Base-by-base conservation (phyloP, 768 basidiomycete species). In the Gloeopeniophorella convolvens region DNA sequence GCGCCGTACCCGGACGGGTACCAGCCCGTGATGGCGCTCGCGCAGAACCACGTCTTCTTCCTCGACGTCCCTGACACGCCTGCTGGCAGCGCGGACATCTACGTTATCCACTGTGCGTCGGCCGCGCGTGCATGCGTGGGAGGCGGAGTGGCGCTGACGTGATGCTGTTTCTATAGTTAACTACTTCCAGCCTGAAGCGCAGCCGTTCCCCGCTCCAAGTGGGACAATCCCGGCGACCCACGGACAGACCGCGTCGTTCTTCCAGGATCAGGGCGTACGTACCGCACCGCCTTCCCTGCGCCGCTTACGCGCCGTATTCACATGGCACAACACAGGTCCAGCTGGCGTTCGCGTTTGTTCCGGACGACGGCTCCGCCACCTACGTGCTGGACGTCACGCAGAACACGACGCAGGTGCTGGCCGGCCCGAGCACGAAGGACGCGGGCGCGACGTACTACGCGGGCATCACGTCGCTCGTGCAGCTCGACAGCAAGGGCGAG, bases 41-140 rank as follows among this genome's bases (percentile, higher is more conserved):
- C 89, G 9, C 81, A 89, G 59, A 94, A 94, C 64, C 91, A 94
- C 62, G 72, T 94, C 45, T 80, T 85, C 64, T 92, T 90, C 76
- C 70, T 92, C 20, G 72, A 86, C 52, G 80, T 87, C 2, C 85
- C 88, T 8, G 74, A 71, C 20, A 71, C 76, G 6, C 50, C 77
- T n/a, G 76, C 84, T 16, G 90, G 90, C 10, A 78, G 74, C 33
- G 83, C 81, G 2, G 70, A 81, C 45, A 84, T 93, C 50, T 94
- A 89, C 57, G 89, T 93, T 23, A 87, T 94, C 53, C 91, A 94
- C 65, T 94, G 88, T 85, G 60, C 58, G 84, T 71, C n/a, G 2
- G 4, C 13, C n/a, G 12, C 7, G 10, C 13, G 16, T 21, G 2
- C 20, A 16, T 39, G 33, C 21, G 3, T 34, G 28, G 26, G 11